These are phyloP conservation scores for Penicillium crystallinum DNA, from an alignment of 495 filamentous ascomycete species.

Conservation along the genomic window DNA sequence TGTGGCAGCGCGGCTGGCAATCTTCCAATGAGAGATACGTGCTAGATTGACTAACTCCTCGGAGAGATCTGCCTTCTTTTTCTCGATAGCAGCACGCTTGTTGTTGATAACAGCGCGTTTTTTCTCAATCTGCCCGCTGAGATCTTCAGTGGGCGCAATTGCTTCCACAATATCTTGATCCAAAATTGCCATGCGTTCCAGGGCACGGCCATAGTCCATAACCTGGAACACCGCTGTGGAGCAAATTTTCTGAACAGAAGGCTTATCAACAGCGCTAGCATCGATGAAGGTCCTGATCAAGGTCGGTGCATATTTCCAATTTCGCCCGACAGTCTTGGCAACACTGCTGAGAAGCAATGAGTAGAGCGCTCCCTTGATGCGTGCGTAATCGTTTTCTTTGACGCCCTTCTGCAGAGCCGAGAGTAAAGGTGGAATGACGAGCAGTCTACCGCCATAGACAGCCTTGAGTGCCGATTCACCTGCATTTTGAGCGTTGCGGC, in stretches of 20 bases:
- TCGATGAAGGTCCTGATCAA: slow-evolving; percentile 85
- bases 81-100: slow-evolving; percentile 70
- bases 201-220: slow-evolving; percentile 81
- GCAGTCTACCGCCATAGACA: slow-evolving; percentile 74
- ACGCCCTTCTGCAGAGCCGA: slow-evolving; percentile 75
- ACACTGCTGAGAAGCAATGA: slow-evolving; percentile 83
- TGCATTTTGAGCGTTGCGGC: slow-evolving; percentile 84
- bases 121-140: slow-evolving; percentile 56
- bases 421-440: slow-evolving; percentile 85
- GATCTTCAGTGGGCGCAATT: slow-evolving; percentile 68
- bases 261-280: slow-evolving; percentile 83
- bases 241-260: slow-evolving; percentile 88
- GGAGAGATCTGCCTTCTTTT: slow-evolving; percentile 74
- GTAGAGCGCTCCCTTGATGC: slow-evolving; percentile 92
- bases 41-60: slow-evolving; percentile 75
- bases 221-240: slow-evolving; percentile 75
- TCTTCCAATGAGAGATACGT: slow-evolving; percentile 87
- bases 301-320: slow-evolving; percentile 88
- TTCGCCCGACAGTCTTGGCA: slow-evolving; percentile 76
- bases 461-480: slow-evolving; percentile 92
- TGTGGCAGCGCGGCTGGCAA: slow-evolving; percentile 79
- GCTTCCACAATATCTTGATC: slow-evolving; percentile 64
- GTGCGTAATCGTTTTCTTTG: slow-evolving; percentile 72
- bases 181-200: slow-evolving; percentile 83
- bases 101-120: slow-evolving; percentile 65